Conservation (phyloP, 768 basidiomycete species). For the Imleria badia region DNA sequence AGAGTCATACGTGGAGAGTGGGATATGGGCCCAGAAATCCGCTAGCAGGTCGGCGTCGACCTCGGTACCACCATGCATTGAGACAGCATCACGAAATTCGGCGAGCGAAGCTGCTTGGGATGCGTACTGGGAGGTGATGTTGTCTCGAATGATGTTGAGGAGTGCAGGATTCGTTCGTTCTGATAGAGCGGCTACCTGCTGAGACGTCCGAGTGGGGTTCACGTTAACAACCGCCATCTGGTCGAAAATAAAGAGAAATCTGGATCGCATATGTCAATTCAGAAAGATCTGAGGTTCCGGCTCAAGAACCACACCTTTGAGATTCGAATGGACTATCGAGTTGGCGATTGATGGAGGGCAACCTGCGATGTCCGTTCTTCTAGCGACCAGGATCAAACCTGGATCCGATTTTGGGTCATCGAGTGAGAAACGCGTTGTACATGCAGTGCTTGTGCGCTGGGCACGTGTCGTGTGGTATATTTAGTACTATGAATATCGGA, state of each 20-base stretch:
- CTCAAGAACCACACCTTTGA: background rate
- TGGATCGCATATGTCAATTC: background rate
- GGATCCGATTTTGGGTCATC: no score
- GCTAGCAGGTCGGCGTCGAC: slow-evolving; percentile 7
- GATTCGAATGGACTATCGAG: background rate
- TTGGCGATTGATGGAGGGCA: background rate
- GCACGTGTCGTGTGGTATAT: no score
- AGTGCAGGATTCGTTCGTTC: slow-evolving; percentile 1
- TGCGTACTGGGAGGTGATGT: slow-evolving; percentile 8
- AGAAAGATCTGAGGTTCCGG: no score
- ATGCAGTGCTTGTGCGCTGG: no score
- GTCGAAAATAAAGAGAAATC: background rate
- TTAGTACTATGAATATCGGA: no score
- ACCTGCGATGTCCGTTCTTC: background rate
- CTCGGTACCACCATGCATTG: background rate
- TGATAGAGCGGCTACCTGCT: background rate
- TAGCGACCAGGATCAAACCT: background rate
- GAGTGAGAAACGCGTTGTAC: no score
- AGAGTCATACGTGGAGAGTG: slow-evolving; percentile 11
- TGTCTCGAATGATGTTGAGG: slow-evolving; percentile 7
- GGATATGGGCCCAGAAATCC: slow-evolving; percentile 7
- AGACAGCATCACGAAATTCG: slow-evolving; percentile 10
- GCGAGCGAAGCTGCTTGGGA: background rate
- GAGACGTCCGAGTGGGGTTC: background rate
- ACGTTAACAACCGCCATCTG: background rate